Evolutionary conservation across 352 stramenopile genomes (phyloP), one percentile per base, ranked within the genome.

Genomic region (Phytophthora hibernalis): DNA sequence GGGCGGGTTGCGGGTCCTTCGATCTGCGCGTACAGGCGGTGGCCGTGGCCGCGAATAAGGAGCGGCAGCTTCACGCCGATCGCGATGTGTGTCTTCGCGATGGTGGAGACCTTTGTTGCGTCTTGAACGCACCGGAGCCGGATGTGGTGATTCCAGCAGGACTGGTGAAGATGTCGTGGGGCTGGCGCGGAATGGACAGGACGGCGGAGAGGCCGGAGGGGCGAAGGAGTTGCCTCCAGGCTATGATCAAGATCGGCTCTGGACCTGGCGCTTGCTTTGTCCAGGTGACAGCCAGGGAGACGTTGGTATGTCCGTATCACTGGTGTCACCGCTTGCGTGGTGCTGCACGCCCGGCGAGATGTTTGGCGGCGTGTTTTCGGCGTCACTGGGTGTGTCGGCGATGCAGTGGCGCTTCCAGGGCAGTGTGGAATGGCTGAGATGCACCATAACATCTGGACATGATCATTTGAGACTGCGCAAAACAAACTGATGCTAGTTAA

Each of bases 391-490:
- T n/a, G 30, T 30, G 48, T 42, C 48, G 9, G 10, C n/a, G 26
- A 53, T 40, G 24, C 47, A 53, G 28, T 30, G 48, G 3, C 11
- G 30, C 18, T 30, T 55, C 48, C 31, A 47, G 31, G 42, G 28
- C 16, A 42, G 2, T 5, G 16, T 10, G 9, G 28, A 54, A 18
- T 54, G 49, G 6, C n/a, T 55, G 8, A 55, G 15, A 5, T 44
- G 49, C 18, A 55, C 31, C 49, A 61, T 48, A 4, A 16, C 38
- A 31, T 26, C 54, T 61, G n/a, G 20, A 4, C 16, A 24, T 21
- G 15, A 15, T 37, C 12, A 58, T n/a, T n/a, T n/a, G n/a, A n/a
- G n/a, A n/a, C n/a, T n/a, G n/a, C n/a, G n/a, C n/a, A n/a, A n/a
- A n/a, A n/a, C n/a, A n/a, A n/a, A n/a, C n/a, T n/a, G n/a, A n/a